Evolutionary conservation across 129 eudicot genomes (phyloP).

Genomic region (sunflower (Helianthus annuus)): HanXRQr2.0-SUNRISE NC_035448.2:38516653-38517152

Average conservation of each 20-base stretch:
- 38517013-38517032: constrained; percentile 79
- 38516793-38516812: constrained; percentile 98
- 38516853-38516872: constrained; percentile 98
- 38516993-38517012: constrained; percentile 91
- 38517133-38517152: constrained; percentile 71
- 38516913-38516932: neutral
- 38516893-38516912: neutral
- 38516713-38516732: neutral
- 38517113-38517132: too few relatives aligned
- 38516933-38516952: neutral
- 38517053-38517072: constrained; percentile 89
- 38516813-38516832: constrained; percentile 94
- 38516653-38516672: constrained; percentile 64
- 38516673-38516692: constrained; percentile 79
- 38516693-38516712: constrained; percentile 39
- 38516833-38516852: constrained; percentile 93
- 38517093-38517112: neutral
- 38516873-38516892: constrained; percentile 9
- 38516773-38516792: constrained; percentile 98
- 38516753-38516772: neutral
- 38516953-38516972: constrained; percentile 89
- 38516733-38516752: neutral
- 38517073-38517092: constrained; percentile 14
- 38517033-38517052: constrained; percentile 86
- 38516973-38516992: constrained; percentile 99